Evolutionary conservation across 345 rosid species (phyloP).

Genomic region (Adansonia digitata): DNA sequence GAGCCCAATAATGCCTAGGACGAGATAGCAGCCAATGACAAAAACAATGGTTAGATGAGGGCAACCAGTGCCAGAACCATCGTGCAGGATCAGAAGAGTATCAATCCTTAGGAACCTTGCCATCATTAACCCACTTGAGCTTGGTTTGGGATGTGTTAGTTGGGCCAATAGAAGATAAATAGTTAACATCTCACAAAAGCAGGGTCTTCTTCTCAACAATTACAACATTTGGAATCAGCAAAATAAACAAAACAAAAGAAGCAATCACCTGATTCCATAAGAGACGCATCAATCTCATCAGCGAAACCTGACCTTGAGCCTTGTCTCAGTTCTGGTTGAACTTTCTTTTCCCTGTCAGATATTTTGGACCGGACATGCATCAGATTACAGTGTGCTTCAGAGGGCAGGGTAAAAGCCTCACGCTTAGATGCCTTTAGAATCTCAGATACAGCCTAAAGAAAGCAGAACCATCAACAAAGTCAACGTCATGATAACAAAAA

Average conservation of each 20-base stretch:
- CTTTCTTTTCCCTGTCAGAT: constrained; percentile 27
- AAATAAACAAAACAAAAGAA: background rate
- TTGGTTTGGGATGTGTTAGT: background rate
- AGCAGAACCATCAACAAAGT: constrained; percentile 11
- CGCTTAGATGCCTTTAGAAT: constrained; percentile 64
- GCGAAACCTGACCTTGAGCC: constrained; percentile 24
- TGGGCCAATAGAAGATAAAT: background rate
- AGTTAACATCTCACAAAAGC: background rate
- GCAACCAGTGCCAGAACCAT: background rate
- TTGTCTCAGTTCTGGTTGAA: constrained; percentile 18
- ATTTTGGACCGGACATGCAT: constrained; percentile 42
- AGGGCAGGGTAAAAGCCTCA: constrained; percentile 62
- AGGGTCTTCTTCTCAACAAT: background rate
- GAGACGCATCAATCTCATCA: constrained; percentile 12
- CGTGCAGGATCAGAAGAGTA: background rate
- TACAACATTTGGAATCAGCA: constrained; percentile 1
- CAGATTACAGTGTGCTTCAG: constrained; percentile 42
- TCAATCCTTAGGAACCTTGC: background rate
- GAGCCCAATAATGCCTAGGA: background rate
- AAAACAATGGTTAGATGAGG: background rate
- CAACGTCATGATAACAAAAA: background rate
- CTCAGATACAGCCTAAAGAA: constrained; percentile 68
- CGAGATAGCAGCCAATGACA: background rate
- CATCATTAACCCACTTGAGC: background rate
- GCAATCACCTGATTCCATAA: constrained; percentile 29